These are phyloP conservation scores for Kodamaea alishanica DNA, from an alignment of 1,139 yeast species.

Conservation along the genomic window DNA sequence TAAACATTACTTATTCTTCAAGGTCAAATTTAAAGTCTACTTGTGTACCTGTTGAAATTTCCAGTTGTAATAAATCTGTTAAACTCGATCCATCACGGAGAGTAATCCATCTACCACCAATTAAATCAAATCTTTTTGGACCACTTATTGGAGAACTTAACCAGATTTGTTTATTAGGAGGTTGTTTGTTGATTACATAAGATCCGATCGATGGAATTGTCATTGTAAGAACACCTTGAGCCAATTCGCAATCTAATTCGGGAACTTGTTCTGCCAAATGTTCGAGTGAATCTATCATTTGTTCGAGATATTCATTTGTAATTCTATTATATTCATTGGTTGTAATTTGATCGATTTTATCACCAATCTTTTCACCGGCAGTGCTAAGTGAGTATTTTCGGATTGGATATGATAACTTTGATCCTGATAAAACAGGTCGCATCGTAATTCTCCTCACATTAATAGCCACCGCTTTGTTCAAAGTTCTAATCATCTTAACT, in stretches of 20 bases:
- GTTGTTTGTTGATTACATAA: constrained; percentile 88
- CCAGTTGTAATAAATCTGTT: constrained; percentile 45
- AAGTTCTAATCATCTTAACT: constrained; percentile 12
- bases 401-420: constrained; percentile 5
- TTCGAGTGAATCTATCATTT: constrained; percentile 61
- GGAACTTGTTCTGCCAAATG: constrained; percentile 54
- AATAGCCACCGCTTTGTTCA: no score
- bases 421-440: constrained; percentile 11
- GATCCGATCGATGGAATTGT: constrained; percentile 66
- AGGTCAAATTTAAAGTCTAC: constrained; percentile 27
- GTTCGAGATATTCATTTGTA: constrained; percentile 64
- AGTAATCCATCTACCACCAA: constrained; percentile 58
- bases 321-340: constrained; percentile 51
- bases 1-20: constrained; percentile 12
- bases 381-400: constrained; percentile 29
- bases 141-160: constrained; percentile 90
- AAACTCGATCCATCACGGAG: constrained; percentile 53
- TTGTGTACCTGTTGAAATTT: constrained; percentile 41
- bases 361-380: constrained; percentile 50
- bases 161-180: constrained; percentile 94
- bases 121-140: constrained; percentile 66
- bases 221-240: constrained; percentile 79
- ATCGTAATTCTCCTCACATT: constrained; percentile 4
- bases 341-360: constrained; percentile 45
- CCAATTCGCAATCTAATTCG: constrained; percentile 71